phyloP scores from a whole-genome alignment of 139 green algal genomes.

The Limnomonas spitsbergensis region DNA sequence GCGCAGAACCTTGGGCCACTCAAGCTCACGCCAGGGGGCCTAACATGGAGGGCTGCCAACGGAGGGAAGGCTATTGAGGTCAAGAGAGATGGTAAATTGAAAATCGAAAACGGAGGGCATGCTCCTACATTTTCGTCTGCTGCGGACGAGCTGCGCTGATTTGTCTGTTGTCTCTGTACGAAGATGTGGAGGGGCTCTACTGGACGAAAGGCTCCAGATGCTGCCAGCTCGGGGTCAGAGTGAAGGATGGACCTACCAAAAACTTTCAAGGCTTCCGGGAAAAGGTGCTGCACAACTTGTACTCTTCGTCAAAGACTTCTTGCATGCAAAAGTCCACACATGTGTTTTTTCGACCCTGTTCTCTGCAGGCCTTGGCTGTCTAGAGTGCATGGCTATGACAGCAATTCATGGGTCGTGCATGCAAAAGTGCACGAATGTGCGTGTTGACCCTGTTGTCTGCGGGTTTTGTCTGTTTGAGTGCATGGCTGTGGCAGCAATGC shows the following conservation, averaged over 20 bases:
- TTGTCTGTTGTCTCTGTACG: background rate
- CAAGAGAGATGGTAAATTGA: constrained; percentile 35
- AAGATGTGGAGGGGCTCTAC: constrained; percentile 65
- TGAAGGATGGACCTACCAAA: constrained; percentile 33
- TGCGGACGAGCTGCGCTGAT: background rate
- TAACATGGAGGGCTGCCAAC: constrained; percentile 49
- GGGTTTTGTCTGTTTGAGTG: too few relatives aligned
- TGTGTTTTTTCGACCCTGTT: too few relatives aligned
- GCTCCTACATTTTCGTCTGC: background rate
- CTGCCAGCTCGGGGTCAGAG: constrained; percentile 61
- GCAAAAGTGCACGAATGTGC: too few relatives aligned
- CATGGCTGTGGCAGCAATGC: too few relatives aligned
- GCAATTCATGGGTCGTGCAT: too few relatives aligned
- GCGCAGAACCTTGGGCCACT: constrained; percentile 51
- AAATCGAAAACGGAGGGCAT: background rate
- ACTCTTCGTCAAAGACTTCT: background rate
- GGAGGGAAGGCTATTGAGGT: constrained; percentile 54
- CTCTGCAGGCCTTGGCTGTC: too few relatives aligned
- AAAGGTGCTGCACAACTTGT: constrained; percentile 28
- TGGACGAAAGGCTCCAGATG: constrained; percentile 59
- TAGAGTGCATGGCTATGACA: too few relatives aligned
- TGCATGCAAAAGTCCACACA: too few relatives aligned
- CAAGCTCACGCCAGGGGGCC: constrained; percentile 32
- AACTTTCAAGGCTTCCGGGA: constrained; percentile 77
- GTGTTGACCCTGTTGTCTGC: too few relatives aligned